A percentile compares a stretch with the other conserved stretches of the same genome.
Conservation (phyloP, 2,329 filamentous ascomycete genomes). For the Onygenales sp. region DNA sequence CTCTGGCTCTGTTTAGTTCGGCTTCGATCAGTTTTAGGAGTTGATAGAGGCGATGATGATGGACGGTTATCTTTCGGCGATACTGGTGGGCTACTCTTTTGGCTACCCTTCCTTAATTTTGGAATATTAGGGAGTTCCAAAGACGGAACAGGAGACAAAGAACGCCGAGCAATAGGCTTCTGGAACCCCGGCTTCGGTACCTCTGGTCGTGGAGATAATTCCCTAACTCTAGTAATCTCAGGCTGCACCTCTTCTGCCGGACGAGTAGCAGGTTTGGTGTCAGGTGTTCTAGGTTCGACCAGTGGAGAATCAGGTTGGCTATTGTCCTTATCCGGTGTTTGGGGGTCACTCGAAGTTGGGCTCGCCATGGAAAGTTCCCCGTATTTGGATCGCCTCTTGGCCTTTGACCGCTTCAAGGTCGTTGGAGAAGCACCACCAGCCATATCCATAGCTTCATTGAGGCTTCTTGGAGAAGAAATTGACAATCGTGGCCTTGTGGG, state of each 20-base stretch:
- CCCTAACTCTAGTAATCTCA: neutral
- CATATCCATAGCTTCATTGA: conserved; percentile 14
- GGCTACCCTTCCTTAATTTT: conserved; percentile 30
- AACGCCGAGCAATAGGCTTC: conserved; percentile 23
- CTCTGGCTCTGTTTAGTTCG: conserved; percentile 19
- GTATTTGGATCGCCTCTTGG: conserved; percentile 31
- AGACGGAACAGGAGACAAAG: conserved; percentile 40
- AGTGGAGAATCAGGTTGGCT: neutral
- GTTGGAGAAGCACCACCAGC: conserved; percentile 23
- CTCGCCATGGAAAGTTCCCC: conserved; percentile 23
- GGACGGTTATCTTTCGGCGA: conserved; percentile 9
- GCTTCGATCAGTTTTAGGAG: conserved; percentile 16
- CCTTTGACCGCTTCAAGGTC: conserved; percentile 30
- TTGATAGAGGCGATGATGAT: conserved; percentile 12
- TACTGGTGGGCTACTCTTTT: conserved; percentile 20
- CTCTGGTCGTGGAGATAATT: neutral
- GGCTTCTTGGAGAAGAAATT: conserved; percentile 6
- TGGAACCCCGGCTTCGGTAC: conserved; percentile 16
- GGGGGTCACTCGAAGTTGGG: conserved; percentile 10
- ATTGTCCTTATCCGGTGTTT: conserved; percentile 2
- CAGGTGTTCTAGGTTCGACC: neutral
- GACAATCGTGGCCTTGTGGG: neutral
- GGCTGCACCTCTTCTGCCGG: neutral
- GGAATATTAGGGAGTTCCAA: conserved; percentile 35
- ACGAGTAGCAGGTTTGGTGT: neutral